A percentile compares a stretch with the other conserved stretches of the same genome.
phyloP scores from a whole-genome alignment of 2,329 filamentous ascomycete species.

The Arthrobotrys musiformis region DNA sequence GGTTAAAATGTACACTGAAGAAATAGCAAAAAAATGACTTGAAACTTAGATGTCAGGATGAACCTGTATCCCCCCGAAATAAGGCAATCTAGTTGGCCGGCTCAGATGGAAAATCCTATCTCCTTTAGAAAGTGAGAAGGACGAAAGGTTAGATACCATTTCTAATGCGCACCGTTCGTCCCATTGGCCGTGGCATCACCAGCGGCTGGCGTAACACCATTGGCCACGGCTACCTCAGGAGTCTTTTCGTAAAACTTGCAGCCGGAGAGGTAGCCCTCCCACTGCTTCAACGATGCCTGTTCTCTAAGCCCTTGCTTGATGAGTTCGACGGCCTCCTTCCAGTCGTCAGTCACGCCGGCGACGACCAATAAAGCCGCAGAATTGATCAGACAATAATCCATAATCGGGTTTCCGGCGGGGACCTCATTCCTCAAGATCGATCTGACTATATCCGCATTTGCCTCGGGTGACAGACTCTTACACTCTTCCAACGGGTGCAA shows the following conservation, averaged over 20 bases:
- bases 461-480: constrained; percentile 81
- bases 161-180: constrained; percentile 4
- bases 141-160: neutral
- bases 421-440: constrained; percentile 69
- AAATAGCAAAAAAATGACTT: neutral
- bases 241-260: constrained; percentile 1
- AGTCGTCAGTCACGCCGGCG: constrained; percentile 86
- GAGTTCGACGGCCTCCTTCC: constrained; percentile 92
- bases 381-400: constrained; percentile 95
- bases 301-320: constrained; percentile 89
- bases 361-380: constrained; percentile 87
- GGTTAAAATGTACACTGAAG: constrained; percentile 6
- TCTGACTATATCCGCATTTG: constrained; percentile 87
- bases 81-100: no score
- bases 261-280: constrained; percentile 71
- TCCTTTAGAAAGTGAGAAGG: no score
- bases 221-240: neutral
- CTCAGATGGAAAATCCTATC: no score
- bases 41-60: constrained; percentile 1
- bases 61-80: neutral
- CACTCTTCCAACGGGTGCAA: constrained; percentile 80
- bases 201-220: neutral
- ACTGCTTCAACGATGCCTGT: constrained; percentile 84
- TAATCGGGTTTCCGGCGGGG: constrained; percentile 80
- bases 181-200: neutral